A percentile compares a stretch with the other conserved stretches of the same genome.
Evolutionary conservation across 305 asterid genomes (phyloP).

Genomic region (Fraxinus floribunda): DNA sequence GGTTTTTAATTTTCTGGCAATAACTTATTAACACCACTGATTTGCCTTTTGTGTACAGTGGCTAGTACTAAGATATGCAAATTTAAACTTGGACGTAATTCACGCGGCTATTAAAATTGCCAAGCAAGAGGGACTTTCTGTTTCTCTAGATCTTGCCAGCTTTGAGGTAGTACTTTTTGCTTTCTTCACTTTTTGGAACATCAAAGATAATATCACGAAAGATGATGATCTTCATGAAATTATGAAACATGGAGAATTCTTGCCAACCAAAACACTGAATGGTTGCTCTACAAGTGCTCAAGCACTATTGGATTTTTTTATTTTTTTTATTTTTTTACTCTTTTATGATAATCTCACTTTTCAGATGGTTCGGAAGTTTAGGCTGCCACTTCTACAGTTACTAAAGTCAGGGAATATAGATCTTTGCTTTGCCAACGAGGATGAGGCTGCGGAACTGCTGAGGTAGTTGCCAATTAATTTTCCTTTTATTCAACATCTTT

Average conservation of each 20-base stretch:
- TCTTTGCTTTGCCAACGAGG: conserved; percentile 97
- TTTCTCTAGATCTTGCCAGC: conserved; percentile 93
- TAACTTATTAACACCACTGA: neutral
- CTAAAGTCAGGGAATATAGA: conserved; percentile 82
- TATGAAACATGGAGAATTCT: neutral
- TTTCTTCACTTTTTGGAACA: neutral
- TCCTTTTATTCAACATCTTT: neutral
- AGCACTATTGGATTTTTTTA: conserved; percentile 1
- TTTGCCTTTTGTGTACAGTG: conserved; percentile 53
- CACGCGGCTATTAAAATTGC: conserved; percentile 73
- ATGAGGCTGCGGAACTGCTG: conserved; percentile 85
- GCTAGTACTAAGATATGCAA: conserved; percentile 87
- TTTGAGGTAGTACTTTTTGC: conserved; percentile 67
- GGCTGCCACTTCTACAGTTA: conserved; percentile 63
- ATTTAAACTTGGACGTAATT: conserved; percentile 65
- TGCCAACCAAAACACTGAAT: conserved; percentile 11
- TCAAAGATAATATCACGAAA: neutral
- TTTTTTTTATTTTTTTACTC: neutral
- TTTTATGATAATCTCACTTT: conserved; percentile 3
- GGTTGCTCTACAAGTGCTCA: neutral
- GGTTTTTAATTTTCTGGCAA: neutral
- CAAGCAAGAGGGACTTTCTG: conserved; percentile 77
- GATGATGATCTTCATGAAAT: neutral
- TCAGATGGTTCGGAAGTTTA: conserved; percentile 92
- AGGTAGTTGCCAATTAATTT: conserved; percentile 44